These are phyloP conservation scores for Aspergillus proliferans DNA, from an alignment of 2,329 filamentous ascomycete genomes.

Conservation along the genomic window DNA sequence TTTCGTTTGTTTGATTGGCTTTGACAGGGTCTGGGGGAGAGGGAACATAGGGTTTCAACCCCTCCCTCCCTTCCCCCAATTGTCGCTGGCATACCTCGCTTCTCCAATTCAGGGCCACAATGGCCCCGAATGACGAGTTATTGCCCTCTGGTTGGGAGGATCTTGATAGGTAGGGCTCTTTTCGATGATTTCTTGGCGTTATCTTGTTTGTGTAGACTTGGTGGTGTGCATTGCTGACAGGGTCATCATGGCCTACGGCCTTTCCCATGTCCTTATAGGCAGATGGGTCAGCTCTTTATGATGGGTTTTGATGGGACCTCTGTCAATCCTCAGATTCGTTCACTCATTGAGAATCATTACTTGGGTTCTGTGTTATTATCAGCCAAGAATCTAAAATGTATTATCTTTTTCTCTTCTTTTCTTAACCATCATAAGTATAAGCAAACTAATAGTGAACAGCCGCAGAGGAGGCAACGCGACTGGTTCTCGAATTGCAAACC, in stretches of 20 bases:
- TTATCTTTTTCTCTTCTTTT: constrained; percentile 31
- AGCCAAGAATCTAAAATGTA: constrained; percentile 62
- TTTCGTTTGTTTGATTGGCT: neutral
- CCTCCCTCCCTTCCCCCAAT: neutral
- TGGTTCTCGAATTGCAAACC: constrained; percentile 86
- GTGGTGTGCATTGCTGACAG: constrained; percentile 2
- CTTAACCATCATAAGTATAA: constrained; percentile 6
- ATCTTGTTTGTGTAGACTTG: constrained; percentile 29
- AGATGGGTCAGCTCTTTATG: constrained; percentile 56
- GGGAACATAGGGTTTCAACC: neutral
- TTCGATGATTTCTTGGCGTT: constrained; percentile 6
- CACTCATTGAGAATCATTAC: constrained; percentile 62
- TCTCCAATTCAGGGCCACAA: constrained; percentile 29
- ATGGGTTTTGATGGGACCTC: constrained; percentile 63
- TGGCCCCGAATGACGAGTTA: constrained; percentile 37
- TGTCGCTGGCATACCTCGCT: constrained; percentile 15
- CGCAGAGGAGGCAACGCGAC: constrained; percentile 77
- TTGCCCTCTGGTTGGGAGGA: constrained; percentile 36
- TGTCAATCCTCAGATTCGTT: constrained; percentile 57
- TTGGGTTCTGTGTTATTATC: constrained; percentile 73
- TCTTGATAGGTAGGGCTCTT: constrained; percentile 31
- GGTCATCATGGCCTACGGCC: constrained; percentile 6
- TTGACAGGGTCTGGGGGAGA: neutral
- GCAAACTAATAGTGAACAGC: constrained; percentile 50
- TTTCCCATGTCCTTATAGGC: constrained; percentile 50